Percentiles rank a stretch among this genome's conserved stretches.
Conservation (phyloP, 345 rosid genomes). For the Abelmoschus esculentus region DNA sequence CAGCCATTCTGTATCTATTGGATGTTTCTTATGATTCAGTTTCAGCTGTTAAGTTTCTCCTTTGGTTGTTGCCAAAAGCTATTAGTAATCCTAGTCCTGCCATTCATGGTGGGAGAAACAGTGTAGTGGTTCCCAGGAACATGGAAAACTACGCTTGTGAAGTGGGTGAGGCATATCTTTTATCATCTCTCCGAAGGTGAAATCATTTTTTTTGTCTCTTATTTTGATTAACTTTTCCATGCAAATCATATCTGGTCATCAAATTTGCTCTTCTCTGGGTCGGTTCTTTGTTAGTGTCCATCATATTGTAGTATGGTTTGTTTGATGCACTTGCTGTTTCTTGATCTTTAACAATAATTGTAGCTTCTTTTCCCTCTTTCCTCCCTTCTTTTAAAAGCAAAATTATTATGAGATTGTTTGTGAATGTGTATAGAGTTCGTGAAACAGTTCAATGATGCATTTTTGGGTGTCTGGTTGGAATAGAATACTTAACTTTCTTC, state of each 20-base stretch:
- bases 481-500: background rate
- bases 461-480: slow-evolving; percentile 1
- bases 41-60: slow-evolving; percentile 65
- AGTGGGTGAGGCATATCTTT: slow-evolving; percentile 72
- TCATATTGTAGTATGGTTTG: background rate
- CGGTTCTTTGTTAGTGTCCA: background rate
- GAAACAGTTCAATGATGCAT: background rate
- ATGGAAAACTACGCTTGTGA: slow-evolving; percentile 62
- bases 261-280: too few relatives aligned
- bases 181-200: slow-evolving; percentile 82
- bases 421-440: background rate
- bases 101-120: slow-evolving; percentile 66
- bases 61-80: slow-evolving; percentile 90
- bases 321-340: background rate
- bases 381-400: background rate
- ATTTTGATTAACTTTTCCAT: background rate
- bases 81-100: slow-evolving; percentile 48
- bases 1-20: slow-evolving; percentile 62
- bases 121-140: slow-evolving; percentile 45
- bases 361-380: background rate
- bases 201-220: background rate
- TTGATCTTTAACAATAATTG: background rate
- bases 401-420: background rate
- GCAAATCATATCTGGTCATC: background rate
- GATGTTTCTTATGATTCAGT: slow-evolving; percentile 70